Conservation (phyloP, 371 early-diverging fungal species). For the Mortierella sp. region DNA sequence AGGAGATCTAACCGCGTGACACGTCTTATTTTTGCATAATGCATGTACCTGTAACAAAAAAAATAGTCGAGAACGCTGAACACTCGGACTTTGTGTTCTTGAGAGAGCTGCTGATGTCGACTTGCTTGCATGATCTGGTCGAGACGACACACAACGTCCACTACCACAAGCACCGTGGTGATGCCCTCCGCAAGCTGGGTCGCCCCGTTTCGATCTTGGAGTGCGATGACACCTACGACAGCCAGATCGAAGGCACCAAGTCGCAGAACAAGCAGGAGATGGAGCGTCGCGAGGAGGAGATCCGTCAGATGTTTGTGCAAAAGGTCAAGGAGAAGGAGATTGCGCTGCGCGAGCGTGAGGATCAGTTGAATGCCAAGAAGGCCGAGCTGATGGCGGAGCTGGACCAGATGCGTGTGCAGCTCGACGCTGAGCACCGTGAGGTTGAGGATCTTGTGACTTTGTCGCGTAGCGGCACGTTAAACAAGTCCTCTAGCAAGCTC, state of each 20-base stretch:
- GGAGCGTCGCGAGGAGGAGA: conserved; percentile 80
- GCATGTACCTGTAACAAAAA: background rate
- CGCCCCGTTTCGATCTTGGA: conserved; percentile 81
- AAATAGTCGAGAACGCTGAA: conserved; percentile 85
- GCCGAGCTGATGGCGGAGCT: conserved; percentile 70
- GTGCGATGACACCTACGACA: conserved; percentile 83
- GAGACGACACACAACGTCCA: conserved; percentile 85
- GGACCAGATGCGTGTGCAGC: conserved; percentile 61
- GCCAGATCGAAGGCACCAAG: conserved; percentile 70
- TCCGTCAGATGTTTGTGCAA: conserved; percentile 79
- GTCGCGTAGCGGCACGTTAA: conserved; percentile 35
- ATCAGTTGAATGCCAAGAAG: conserved; percentile 65
- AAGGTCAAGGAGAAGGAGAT: conserved; percentile 84
- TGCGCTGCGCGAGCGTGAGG: conserved; percentile 75
- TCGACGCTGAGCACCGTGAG: conserved; percentile 60
- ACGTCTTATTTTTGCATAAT: background rate
- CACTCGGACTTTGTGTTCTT: conserved; percentile 92
- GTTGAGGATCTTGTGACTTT: conserved; percentile 40
- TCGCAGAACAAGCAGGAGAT: conserved; percentile 73
- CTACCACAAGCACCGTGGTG: conserved; percentile 85
- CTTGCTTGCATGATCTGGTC: conserved; percentile 86
- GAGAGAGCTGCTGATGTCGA: conserved; percentile 77
- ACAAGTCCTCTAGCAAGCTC: conserved; percentile 45
- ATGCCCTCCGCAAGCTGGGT: conserved; percentile 69
- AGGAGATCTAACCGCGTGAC: conserved; percentile 2